These are phyloP conservation scores for Lactarius hengduanensis DNA, from an alignment of 768 basidiomycete species.

Conservation along the genomic window DNA sequence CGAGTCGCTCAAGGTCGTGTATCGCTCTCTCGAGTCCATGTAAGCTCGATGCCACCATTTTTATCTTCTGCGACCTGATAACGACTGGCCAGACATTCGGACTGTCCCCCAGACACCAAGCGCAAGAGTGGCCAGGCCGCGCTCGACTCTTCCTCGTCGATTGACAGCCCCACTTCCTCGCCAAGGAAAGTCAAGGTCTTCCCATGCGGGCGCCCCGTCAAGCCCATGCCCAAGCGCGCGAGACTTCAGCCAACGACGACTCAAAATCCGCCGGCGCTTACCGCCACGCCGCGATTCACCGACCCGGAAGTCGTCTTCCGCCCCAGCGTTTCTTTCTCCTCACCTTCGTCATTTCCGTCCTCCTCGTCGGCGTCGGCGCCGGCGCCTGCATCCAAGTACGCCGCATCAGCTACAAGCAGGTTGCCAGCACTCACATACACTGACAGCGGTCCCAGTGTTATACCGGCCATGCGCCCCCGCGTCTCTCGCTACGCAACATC, in stretches of 20 bases:
- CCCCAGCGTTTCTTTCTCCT: background rate
- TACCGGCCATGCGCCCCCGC: background rate
- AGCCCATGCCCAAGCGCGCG: conserved; percentile 12
- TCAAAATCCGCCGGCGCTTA: background rate
- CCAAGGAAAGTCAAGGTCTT: background rate
- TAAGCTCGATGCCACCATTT: background rate
- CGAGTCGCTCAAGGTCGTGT: background rate
- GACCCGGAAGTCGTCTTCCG: background rate
- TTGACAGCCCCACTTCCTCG: background rate
- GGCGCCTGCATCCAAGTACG: background rate
- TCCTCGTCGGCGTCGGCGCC: background rate
- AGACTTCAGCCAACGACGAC: background rate
- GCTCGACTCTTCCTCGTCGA: conserved; percentile 12
- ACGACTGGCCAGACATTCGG: background rate
- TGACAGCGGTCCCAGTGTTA: background rate
- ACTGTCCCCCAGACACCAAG: background rate
- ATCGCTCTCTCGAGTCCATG: background rate
- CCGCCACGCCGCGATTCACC: background rate
- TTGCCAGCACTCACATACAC: background rate
- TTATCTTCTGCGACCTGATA: background rate
- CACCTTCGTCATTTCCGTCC: background rate
- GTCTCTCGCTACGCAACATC: background rate
- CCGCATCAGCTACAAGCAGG: background rate
- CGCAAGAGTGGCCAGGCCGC: conserved; percentile 17
- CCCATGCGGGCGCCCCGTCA: background rate